Base-by-base conservation (phyloP, 768 basidiomycete genomes). In the Nevesoporus exiguus region DNA sequence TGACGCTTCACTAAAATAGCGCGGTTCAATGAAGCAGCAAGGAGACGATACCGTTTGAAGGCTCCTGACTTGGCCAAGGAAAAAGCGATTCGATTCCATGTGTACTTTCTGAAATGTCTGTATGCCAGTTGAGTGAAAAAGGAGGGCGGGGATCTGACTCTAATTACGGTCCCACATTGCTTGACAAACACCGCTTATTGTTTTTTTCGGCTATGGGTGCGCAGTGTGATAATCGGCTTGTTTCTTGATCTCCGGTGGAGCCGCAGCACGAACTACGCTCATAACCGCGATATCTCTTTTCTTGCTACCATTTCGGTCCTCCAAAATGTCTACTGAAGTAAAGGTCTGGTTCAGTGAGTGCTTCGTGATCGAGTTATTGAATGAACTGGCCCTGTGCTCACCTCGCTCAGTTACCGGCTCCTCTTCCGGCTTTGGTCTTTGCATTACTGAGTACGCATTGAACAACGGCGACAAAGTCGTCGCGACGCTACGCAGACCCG, bases 401-500 rank as follows among this genome's bases (percentile, higher is more conserved):
- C 31, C 3, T n/a, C 13, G 9, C 7, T 45, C 29, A 75, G 79
- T 77, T 24, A 77, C 75, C 15, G 76, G 77, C 13, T 60, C 70
- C 5, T 74, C 73, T 11, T 66, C 73, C 0, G 76, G 77, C 27
- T 70, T 78, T 41, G 77, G 76, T 7, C 70, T 63, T n/a, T 47
- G 58, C 22, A 60, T 73, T 22, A 61, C 66, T 2, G 63, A 74
- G 51, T 11, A 51, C 3, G 72, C 64, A 43, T 67, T 79, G 37
- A 34, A 51, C 13, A 64, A 60, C 8, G 77, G 77, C 17, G 74
- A 76, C 39, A 70, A 52, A 7, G 77, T 69, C 47, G 66, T 76
- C 52, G 77, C 79, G 9, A 77, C 78, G n/a, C 57, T 76, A 27
- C 74, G 77, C 42, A 73, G 64, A 49, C 75, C 75, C 7, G 66